These are phyloP conservation scores for Heliosperma pusillum DNA, from an alignment of 148 eudicot genomes.

Conservation along the genomic window DNA sequence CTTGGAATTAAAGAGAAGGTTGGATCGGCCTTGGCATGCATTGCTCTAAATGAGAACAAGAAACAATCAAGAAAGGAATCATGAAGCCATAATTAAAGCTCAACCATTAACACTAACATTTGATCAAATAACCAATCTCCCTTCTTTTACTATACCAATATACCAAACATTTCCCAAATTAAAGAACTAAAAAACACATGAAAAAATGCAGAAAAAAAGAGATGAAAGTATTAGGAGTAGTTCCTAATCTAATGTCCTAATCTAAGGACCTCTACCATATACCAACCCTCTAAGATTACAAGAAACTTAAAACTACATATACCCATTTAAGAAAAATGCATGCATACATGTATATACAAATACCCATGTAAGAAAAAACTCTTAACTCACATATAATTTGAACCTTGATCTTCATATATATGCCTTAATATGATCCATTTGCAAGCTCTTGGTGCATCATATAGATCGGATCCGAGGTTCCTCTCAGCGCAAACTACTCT, in stretches of 20 bases:
- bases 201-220: slow-evolving; percentile 2
- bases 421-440: background rate
- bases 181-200: background rate
- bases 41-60: background rate
- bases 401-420: background rate
- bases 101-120: slow-evolving; percentile 11
- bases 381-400: slow-evolving; percentile 21
- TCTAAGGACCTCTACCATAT: slow-evolving; percentile 31
- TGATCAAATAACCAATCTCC: slow-evolving; percentile 24
- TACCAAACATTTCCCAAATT: slow-evolving; percentile 27
- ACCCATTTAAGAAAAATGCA: slow-evolving; percentile 6
- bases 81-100: background rate
- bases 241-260: slow-evolving; percentile 27
- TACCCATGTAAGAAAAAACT: background rate
- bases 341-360: slow-evolving; percentile 26
- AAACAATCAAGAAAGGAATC: background rate
- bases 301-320: slow-evolving; percentile 10
- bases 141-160: slow-evolving; percentile 37
- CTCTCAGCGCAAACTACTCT: slow-evolving; percentile 65
- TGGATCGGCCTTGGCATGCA: background rate
- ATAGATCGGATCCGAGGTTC: slow-evolving; percentile 78
- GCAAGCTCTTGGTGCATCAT: background rate
- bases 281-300: slow-evolving; percentile 22
- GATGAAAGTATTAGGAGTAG: slow-evolving; percentile 17
- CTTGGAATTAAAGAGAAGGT: no score